Base-by-base conservation (phyloP, 176 grass and related monocot genomes). In the Oryza nivara region DNA sequence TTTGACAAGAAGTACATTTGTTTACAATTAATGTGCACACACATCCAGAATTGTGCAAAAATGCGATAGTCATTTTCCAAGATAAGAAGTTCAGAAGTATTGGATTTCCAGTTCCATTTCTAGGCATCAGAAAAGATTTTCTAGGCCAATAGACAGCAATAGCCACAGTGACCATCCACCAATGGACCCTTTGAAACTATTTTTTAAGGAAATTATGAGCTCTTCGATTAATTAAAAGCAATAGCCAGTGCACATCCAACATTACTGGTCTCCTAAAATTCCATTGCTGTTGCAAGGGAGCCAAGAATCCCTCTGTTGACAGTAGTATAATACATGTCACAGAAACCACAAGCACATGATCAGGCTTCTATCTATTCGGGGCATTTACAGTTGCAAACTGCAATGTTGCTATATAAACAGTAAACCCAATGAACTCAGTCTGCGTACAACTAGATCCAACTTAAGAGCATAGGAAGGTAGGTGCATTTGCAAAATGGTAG, bases 401-500 rank as follows among this genome's bases (percentile, higher is more conserved):
- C 32, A 74, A 74, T 58, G 44, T 15, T 30, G 14, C 28, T 74
- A 74, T 60, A 32, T 32, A 32, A 32, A 32, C 30, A 32, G 71
- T 38, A 68, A 67, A 68, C 16, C 36, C 17, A 81, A 74, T 45
- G 16, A 67, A 43, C 44, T 28, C 25, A 4, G 23, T 30, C 13
- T 22, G 13, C 51, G 47, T 11, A 72, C 36, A 35, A 48, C 19
- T 43, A 67, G 64, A 61, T 74, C 22, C 15, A 30, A 81, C 35
- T 19, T 38, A 70, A 69, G 66, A 66, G 23, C 67, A 73, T 4
- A 34, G 11, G 9, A 45, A 46, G 20, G 36, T 11, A 28, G 58
- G 52, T 48, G 48, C 54, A 65, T 43, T 65, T 70, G 66, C 34
- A 16, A 77, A 89, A 86, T 73, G 46, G 35, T 70, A 76, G 9